Conservation (phyloP, 2,329 filamentous ascomycete genomes). For the Aspergillus piperis region DNA sequence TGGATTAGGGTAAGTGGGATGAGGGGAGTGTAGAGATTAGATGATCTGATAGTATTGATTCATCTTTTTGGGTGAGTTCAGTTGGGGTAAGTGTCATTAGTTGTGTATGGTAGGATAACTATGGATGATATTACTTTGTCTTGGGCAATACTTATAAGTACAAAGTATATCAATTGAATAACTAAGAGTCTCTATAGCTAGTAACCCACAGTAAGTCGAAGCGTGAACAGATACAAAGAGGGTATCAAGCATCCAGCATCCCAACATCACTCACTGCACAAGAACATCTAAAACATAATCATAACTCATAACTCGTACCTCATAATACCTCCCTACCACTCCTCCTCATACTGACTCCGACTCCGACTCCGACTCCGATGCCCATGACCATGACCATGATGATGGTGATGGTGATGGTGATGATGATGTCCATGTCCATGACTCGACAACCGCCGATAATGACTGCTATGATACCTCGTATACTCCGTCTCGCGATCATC, state of each 20-base stretch:
- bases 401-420: constrained; percentile 18
- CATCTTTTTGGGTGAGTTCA: background rate
- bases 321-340: constrained; percentile 3
- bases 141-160: background rate
- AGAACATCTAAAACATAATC: no score
- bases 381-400: constrained; percentile 18
- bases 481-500: constrained; percentile 19
- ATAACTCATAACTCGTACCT: background rate
- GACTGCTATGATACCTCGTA: constrained; percentile 17
- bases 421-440: constrained; percentile 23
- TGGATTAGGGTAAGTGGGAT: background rate
- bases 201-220: no score
- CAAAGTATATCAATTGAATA: no score
- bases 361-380: constrained; percentile 26
- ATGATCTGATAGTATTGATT: background rate
- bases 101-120: no score
- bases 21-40: background rate
- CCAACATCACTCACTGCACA: no score
- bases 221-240: no score
- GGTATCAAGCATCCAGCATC: no score
- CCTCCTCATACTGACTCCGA: constrained; percentile 20
- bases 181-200: no score
- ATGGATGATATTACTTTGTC: no score
- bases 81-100: background rate
- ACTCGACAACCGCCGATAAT: background rate